Evolutionary conservation across 768 basidiomycete species (phyloP), one percentile per base, ranked within the genome.

Genomic region (Lactarius trivialis): DNA sequence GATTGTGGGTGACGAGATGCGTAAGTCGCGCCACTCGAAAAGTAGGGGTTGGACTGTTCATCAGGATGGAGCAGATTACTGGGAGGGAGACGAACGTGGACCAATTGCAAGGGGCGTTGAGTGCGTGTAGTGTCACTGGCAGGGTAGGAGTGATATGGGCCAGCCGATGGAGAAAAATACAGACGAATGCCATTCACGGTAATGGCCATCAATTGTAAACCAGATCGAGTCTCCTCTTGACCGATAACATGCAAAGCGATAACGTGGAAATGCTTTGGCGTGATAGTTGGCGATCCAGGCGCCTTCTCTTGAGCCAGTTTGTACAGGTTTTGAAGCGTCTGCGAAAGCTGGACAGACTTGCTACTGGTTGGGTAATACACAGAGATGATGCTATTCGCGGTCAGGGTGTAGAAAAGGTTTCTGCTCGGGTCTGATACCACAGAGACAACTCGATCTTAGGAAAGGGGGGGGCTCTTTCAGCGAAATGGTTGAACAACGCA

Each of bases 101-200:
- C 71, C 36, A 95, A 80, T 66, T 88, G 83, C 39, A 93, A 77
- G 39, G 80, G 73, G 28, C 83, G 77, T 58, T 61, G 70, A 58
- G 65, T 66, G 70, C 70, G 71, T 3, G 69, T 36, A 36, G 67
- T 45, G 30, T 65, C 60, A 48, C 55, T 70, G 19, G 74, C 74
- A 63, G 80, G 82, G 49, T 80, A 75, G 71, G 84, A 86, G 26
- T 76, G 75, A 65, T 81, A 82, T 24, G 75, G 72, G 55, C 75
- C 73, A 0, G 75, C 69, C 4, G 81, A 76, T 3, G 87, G 81
- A 1, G 82, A 81, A 71, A 97, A 93, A 77, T 91, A 98, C 1
- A 96, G 78, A 55, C 95, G 85, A 3, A 89, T 83, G 14, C 91
- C 94, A 56, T 87, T 93, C 32, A 80, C 77, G 26, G 93, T 93